Evolutionary conservation across 805 yeast species (phyloP).

Genomic region (Wickerhamiella sorbophila): DNA sequence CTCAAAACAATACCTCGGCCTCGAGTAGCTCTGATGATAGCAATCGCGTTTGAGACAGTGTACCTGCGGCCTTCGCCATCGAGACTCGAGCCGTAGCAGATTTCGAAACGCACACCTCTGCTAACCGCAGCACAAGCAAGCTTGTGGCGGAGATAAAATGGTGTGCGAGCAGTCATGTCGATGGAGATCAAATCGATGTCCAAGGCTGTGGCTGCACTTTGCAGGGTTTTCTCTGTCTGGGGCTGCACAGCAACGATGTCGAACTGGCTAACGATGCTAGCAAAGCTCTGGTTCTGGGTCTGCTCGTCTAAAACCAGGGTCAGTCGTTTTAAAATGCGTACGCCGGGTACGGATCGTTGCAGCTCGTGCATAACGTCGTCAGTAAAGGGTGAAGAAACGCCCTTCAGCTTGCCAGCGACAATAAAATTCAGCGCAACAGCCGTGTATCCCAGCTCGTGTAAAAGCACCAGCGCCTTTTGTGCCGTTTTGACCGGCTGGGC

Average conservation of each 20-base stretch:
- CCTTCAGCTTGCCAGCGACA: conserved; percentile 13
- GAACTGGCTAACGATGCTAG: conserved; percentile 32
- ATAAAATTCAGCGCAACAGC: conserved; percentile 62
- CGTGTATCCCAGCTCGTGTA: conserved; percentile 41
- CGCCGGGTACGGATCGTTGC: conserved; percentile 26
- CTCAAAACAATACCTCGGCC: conserved; percentile 65
- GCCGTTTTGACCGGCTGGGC: conserved; percentile 4
- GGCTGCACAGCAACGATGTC: conserved; percentile 81
- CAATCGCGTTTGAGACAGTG: conserved; percentile 56
- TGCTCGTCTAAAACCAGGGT: conserved; percentile 70
- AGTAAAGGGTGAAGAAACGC: conserved; percentile 10
- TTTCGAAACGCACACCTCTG: conserved; percentile 71
- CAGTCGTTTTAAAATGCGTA: conserved; percentile 50
- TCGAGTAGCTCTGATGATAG: conserved; percentile 68
- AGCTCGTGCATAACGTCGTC: conserved; percentile 20
- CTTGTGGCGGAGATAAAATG: conserved; percentile 70
- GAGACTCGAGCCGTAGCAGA: conserved; percentile 44
- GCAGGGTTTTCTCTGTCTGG: conserved; percentile 59
- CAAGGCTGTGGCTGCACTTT: conserved; percentile 55
- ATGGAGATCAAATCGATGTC: conserved; percentile 76
- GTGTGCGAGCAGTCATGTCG: conserved; percentile 47
- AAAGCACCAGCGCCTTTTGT: conserved; percentile 16
- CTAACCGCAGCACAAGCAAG: conserved; percentile 70
- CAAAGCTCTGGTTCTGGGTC: conserved; percentile 50
- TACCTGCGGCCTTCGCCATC: conserved; percentile 36